Evolutionary conservation across 2,329 filamentous ascomycete species (phyloP), one percentile per base, ranked within the genome.

Genomic region (Atkinsonella hypoxylon): DNA sequence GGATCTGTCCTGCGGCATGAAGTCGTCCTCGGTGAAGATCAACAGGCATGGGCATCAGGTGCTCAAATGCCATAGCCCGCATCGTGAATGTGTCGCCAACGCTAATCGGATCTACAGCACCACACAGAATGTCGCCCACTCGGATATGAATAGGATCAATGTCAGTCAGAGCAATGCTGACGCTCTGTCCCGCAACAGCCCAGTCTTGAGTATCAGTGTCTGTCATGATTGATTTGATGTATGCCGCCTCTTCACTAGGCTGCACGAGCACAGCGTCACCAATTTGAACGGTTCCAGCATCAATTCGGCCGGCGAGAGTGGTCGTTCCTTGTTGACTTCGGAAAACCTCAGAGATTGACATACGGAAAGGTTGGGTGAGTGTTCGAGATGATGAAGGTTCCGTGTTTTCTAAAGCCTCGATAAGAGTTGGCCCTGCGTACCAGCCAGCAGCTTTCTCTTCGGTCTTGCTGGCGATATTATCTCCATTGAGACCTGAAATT

Each of bases 151-250:
- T 78, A 0, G 87, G 79, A 59, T 97, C 91, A 61, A 96, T 89
- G 57, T 91, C 85, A 9, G 81, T 76, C 46, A 98, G 75, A 57
- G 94, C 85, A n/a, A 98, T 71, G 0, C 83, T 84, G 15, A 87
- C 81, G 53, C 93, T 95, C 62, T 97, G 89, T 1, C 91, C 91
- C 1, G 91, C 90, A 13, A 96, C 89, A 0, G 87, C 89, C 89
- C 89, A 98, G 53, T 95, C 89, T 12, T 77, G 79, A 1, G 78
- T 70, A 47, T 86, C 79, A 20, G 81, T 77, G 62, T 91, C 85
- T 10, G 89, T 77, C 63, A 93, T 83, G 45, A 98, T 74, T 3
- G 81, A 84, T 63, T 91, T 95, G 65, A 97, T 78, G 47, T 81
- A 82, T 1, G 88, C 90, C 38, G 79, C 83, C 63, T 96, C 86